phyloP scores from a whole-genome alignment of 2,329 filamentous ascomycete genomes.

The Trichoderma sp. region DNA sequence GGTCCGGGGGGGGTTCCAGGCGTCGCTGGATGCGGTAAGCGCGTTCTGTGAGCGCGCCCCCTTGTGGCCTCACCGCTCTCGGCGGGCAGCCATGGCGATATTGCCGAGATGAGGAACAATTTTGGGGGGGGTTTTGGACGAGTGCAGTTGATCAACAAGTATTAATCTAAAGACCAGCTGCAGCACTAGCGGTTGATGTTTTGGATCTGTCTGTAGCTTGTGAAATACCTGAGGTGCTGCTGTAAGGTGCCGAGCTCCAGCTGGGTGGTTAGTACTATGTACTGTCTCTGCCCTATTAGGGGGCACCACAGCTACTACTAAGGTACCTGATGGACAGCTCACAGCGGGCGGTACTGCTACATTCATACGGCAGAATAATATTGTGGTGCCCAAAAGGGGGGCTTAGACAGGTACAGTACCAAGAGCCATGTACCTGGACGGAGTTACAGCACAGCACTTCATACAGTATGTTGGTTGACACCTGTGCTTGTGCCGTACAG shows the following conservation, averaged over 20 bases:
- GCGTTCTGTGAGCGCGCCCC: conserved; percentile 26
- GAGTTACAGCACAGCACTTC: too few species aligned
- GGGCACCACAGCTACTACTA: not conserved
- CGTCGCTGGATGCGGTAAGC: conserved; percentile 36
- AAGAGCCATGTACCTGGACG: not conserved
- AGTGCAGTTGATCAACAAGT: too few species aligned
- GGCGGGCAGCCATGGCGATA: conserved; percentile 3
- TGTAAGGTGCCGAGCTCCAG: too few species aligned
- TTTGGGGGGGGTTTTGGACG: not conserved
- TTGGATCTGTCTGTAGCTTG: too few species aligned
- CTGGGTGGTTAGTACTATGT: too few species aligned
- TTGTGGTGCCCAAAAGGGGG: conserved; percentile 10
- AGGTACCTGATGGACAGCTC: not conserved
- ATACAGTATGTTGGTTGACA: too few species aligned
- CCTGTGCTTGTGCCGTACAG: not conserved
- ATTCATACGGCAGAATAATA: not conserved
- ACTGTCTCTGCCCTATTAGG: not conserved
- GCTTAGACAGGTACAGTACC: not conserved
- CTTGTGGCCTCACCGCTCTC: conserved; percentile 24
- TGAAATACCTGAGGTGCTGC: too few species aligned
- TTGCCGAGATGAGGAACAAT: conserved; percentile 10
- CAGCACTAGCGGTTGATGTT: not conserved
- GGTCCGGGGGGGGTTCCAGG: conserved; percentile 21
- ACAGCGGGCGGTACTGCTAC: not conserved
- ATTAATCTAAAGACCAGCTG: not conserved